Base-by-base conservation (phyloP, 345 rosid genomes). In the Carallia brachiata region DNA sequence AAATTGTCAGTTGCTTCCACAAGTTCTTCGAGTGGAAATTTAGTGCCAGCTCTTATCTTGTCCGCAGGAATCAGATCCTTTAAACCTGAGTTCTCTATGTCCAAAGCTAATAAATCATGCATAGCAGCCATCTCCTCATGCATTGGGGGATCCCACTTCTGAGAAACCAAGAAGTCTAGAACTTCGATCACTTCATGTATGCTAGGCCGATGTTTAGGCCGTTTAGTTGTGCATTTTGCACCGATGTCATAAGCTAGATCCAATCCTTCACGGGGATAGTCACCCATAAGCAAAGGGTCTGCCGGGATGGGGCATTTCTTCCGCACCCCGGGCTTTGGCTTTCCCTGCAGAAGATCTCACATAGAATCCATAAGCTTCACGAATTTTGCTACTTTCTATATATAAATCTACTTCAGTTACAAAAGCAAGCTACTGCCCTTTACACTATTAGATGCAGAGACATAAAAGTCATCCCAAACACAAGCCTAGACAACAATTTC, bases 211-310 rank as follows among this genome's bases (percentile, higher is more conserved):
- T 72, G 67, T 58, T 52, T 75, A 39, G 86, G 86, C 74, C 80
- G 76, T 57, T 79, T 83, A 64, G 77, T 83, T 53, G 77, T 80
- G 39, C 86, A 80, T 82, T 79, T 79, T n/a, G 83, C 83, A 2
- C 83, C 73, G 23, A 83, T 77, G 19, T 83, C 83, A 5, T 79
- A 81, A 37, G 82, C 83, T 70, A 79, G 86, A 79, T 79, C 79
- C 59, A 83, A 52, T 36, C 83, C 83, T 67, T 80, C 72, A 23
- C 47, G 58, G 9, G 81, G 86, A 66, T 79, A 83, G 28, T 19
- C 62, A 4, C 86, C 81, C 67, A 61, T 68, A 37, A 83, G 81
- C 16, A 59, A 52, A 7, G 81, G 81, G 56, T 83, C 86, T 32
- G 70, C 83, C 86, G 79, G 77, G 58, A 28, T 47, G 1, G 74